A percentile compares a stretch with the other conserved stretches of the same genome.
Conservation (phyloP, 371 early-diverging fungal genomes). For the Smittium mucronatum region DNA sequence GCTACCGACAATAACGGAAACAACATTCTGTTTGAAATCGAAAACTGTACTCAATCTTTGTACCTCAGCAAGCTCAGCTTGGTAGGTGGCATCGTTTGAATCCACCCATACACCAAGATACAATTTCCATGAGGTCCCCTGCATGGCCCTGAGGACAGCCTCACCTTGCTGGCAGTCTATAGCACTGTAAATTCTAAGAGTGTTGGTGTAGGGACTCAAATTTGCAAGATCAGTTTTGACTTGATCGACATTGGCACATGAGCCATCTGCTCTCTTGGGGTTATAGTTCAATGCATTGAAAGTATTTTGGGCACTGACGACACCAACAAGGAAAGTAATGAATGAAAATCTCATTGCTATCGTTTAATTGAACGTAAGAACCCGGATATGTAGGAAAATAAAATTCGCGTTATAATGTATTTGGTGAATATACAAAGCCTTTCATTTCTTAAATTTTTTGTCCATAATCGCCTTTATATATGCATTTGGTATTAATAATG, state of each 20-base stretch:
- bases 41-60: constrained; percentile 27
- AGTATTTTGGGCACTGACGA: constrained; percentile 18
- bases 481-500: too few species aligned
- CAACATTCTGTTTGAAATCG: constrained; percentile 33
- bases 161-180: constrained; percentile 43
- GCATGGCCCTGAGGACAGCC: constrained; percentile 42
- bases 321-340: constrained; percentile 11
- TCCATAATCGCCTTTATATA: too few species aligned
- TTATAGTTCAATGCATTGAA: constrained; percentile 46
- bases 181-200: constrained; percentile 41
- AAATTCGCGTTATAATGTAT: too few species aligned
- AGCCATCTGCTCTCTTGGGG: constrained; percentile 32
- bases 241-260: constrained; percentile 38
- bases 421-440: too few species aligned
- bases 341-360: background rate
- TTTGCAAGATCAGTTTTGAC: constrained; percentile 36
- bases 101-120: constrained; percentile 51
- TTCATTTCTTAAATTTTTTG: too few species aligned
- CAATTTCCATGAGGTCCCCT: constrained; percentile 39
- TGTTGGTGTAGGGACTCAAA: constrained; percentile 37
- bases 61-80: constrained; percentile 37
- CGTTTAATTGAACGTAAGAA: too few species aligned
- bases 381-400: too few species aligned
- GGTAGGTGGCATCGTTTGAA: constrained; percentile 35
- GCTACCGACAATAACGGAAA: constrained; percentile 44